A percentile compares a stretch with the other conserved stretches of the same genome.
Evolutionary conservation across 169 alveolate species (phyloP).

Genomic region (Besnoitia besnoiti): DNA sequence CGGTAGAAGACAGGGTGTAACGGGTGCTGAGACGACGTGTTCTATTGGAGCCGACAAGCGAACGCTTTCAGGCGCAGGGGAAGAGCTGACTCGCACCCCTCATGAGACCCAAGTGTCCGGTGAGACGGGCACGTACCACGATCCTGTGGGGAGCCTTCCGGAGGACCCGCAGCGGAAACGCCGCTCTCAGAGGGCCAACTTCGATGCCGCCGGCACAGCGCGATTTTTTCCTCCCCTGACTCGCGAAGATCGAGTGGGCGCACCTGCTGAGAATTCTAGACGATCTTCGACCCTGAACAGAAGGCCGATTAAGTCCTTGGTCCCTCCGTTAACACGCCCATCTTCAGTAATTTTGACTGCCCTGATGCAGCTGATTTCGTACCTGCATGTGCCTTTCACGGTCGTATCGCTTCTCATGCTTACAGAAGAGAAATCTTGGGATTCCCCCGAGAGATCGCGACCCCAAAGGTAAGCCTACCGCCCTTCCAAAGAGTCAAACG

Average conservation of each 20-base stretch:
- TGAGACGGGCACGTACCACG: background rate
- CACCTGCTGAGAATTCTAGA: background rate
- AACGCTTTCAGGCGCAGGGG: too few relatives aligned
- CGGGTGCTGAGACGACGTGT: too few relatives aligned
- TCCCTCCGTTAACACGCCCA: conserved; percentile 2
- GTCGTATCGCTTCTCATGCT: conserved; percentile 27
- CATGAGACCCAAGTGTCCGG: too few relatives aligned
- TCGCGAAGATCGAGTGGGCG: background rate
- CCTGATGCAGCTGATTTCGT: conserved; percentile 6
- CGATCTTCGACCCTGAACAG: background rate
- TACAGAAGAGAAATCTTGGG: conserved; percentile 5
- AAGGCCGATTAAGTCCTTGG: background rate
- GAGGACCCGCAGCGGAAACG: background rate
- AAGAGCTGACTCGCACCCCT: too few relatives aligned
- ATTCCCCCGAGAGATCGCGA: background rate
- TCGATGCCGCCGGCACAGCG: background rate
- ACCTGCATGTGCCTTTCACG: background rate
- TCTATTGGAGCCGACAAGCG: too few relatives aligned
- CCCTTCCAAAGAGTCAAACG: too few relatives aligned
- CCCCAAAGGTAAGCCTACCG: conserved; percentile 19
- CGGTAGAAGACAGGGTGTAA: too few relatives aligned
- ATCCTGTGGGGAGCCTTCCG: background rate
- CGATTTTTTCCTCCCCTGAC: background rate
- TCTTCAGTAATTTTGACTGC: background rate
- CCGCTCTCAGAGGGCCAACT: background rate